phyloP scores from a whole-genome alignment of 2,329 filamentous ascomycete species.

The Sporothrix pallida region DNA sequence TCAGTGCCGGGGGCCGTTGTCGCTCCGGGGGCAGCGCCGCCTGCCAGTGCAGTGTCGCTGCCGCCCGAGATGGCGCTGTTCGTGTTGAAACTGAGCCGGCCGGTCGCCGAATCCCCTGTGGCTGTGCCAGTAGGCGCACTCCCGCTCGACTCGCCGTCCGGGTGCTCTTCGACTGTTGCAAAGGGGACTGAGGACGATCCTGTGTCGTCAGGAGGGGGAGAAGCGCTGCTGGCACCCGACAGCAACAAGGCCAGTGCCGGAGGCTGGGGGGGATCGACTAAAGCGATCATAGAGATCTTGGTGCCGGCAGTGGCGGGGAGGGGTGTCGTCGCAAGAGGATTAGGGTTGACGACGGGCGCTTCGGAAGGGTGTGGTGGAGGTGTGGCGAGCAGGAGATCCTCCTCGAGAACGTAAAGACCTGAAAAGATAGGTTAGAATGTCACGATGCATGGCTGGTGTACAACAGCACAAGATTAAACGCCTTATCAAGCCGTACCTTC shows the following conservation, averaged over 20 bases:
- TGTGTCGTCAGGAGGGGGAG: conserved; percentile 39
- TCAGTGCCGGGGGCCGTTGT: neutral
- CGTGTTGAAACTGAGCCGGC: conserved; percentile 38
- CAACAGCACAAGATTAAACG: neutral
- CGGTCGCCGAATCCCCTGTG: conserved; percentile 32
- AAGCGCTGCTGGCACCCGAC: conserved; percentile 49
- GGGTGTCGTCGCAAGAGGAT: conserved; percentile 85
- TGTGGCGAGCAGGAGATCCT: conserved; percentile 90
- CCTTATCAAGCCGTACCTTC: conserved; percentile 67
- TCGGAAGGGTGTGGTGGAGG: conserved; percentile 96
- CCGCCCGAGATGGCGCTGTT: conserved; percentile 33
- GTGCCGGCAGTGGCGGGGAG: conserved; percentile 85
- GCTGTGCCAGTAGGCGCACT: conserved; percentile 1
- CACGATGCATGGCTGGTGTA: neutral
- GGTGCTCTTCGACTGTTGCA: conserved; percentile 34
- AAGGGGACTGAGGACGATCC: conserved; percentile 13
- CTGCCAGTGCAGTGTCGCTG: conserved; percentile 51
- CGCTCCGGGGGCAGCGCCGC: conserved; percentile 58
- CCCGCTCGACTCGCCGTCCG: conserved; percentile 34
- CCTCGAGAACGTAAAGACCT: conserved; percentile 90
- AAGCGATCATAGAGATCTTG: conserved; percentile 76
- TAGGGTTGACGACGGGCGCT: conserved; percentile 82
- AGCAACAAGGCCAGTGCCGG: conserved; percentile 60
- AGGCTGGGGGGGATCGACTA: conserved; percentile 65
- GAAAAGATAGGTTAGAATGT: conserved; percentile 28